Percentiles rank a stretch among this genome's conserved stretches.
phyloP scores from a whole-genome alignment of 2,329 filamentous ascomycete species.

The Penicillium paneum region DNA sequence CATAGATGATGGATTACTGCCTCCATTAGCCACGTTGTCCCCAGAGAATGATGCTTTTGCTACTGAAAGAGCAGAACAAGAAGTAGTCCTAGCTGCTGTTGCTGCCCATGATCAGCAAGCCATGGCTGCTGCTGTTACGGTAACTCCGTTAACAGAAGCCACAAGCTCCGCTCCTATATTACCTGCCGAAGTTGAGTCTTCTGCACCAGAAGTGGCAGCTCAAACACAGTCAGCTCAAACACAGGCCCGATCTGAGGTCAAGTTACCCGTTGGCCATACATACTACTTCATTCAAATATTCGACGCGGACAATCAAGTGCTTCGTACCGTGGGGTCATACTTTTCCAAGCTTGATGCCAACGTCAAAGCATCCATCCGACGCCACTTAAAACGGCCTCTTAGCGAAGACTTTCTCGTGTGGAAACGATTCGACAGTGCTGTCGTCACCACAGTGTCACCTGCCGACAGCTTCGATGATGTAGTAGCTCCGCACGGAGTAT shows the following conservation, averaged over 20 bases:
- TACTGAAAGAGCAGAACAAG: slow-evolving; percentile 23
- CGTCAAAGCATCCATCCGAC: slow-evolving; percentile 42
- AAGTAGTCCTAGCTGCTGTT: slow-evolving; percentile 29
- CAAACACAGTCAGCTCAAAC: slow-evolving; percentile 4
- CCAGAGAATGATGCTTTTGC: slow-evolving; percentile 12
- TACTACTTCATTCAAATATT: slow-evolving; percentile 53
- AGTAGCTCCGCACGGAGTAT: slow-evolving; percentile 37
- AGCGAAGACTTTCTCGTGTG: slow-evolving; percentile 44
- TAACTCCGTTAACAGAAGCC: slow-evolving; percentile 7
- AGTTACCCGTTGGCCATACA: slow-evolving; percentile 35
- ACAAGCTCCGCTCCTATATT: slow-evolving; percentile 1
- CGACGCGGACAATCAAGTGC: slow-evolving; percentile 48
- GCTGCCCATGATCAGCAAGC: slow-evolving; percentile 31
- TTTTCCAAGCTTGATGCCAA: slow-evolving; percentile 41
- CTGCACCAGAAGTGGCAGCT: slow-evolving; percentile 1
- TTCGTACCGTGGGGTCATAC: slow-evolving; percentile 42
- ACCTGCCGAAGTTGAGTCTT: slow-evolving; percentile 13
- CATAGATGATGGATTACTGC: neutral
- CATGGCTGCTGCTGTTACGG: slow-evolving; percentile 19
- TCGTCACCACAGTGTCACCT: slow-evolving; percentile 34
- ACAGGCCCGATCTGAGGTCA: slow-evolving; percentile 17
- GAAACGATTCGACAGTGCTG: slow-evolving; percentile 41
- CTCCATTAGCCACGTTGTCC: slow-evolving; percentile 7
- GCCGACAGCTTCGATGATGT: slow-evolving; percentile 35
- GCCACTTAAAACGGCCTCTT: slow-evolving; percentile 36